These are phyloP conservation scores for Tetrahymena thermophila DNA, from an alignment of 73 alveolate species.

Conservation along the genomic window DNA sequence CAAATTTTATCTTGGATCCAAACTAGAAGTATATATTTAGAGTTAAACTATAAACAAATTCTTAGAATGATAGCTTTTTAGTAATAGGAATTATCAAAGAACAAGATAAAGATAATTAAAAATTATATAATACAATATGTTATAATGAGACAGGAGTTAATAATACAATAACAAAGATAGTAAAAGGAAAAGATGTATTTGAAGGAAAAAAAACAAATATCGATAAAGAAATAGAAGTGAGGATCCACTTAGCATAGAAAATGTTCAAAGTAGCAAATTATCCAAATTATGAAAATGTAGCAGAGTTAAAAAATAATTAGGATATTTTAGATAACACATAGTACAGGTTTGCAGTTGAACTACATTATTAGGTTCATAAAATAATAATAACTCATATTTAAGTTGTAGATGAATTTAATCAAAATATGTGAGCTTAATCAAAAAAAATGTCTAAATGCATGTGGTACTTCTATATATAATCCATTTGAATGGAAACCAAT, in stretches of 20 bases:
- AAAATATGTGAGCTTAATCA: not conserved
- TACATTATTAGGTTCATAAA: not conserved
- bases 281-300: not conserved
- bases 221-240: not conserved
- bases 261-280: not conserved
- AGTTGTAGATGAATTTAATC: not conserved
- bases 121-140: not conserved
- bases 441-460: too few relatives aligned
- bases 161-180: not conserved
- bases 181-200: not conserved
- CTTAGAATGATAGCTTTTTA: not conserved
- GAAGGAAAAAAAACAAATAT: not conserved
- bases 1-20: not conserved
- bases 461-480: too few relatives aligned
- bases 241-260: not conserved
- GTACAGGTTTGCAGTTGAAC: not conserved
- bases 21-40: not conserved
- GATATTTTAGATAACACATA: not conserved
- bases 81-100: not conserved
- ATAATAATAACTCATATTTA: not conserved
- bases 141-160: not conserved
- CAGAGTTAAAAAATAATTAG: not conserved
- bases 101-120: not conserved
- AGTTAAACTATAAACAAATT: not conserved
- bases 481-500: too few relatives aligned